phyloP scores from a whole-genome alignment of 1,139 yeast species.

The Geotrichum europaeum region DNA sequence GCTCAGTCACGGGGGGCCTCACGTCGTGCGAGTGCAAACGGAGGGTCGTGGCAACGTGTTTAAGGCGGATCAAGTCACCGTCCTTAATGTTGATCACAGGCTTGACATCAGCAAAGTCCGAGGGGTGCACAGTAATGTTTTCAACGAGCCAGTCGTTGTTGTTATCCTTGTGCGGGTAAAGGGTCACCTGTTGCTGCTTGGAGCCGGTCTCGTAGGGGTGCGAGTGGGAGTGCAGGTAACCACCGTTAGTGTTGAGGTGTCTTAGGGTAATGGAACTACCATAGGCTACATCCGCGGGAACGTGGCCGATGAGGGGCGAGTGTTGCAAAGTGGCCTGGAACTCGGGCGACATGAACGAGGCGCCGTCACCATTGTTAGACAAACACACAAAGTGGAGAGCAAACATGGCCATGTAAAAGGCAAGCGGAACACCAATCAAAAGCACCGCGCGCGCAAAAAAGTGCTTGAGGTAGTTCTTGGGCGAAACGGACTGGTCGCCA shows the following conservation, averaged over 20 bases:
- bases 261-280: conserved; percentile 74
- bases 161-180: conserved; percentile 85
- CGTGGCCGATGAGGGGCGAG: conserved; percentile 59
- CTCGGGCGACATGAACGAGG: conserved; percentile 83
- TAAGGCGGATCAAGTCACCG: conserved; percentile 75
- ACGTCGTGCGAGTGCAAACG: conserved; percentile 95
- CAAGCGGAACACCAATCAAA: conserved; percentile 63
- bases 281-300: conserved; percentile 77
- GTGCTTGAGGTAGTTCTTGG: conserved; percentile 48
- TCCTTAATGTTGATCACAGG: conserved; percentile 56
- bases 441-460: conserved; percentile 50
- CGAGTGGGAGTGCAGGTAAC: conserved; percentile 89
- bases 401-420: conserved; percentile 67
- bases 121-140: conserved; percentile 29
- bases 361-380: conserved; percentile 75
- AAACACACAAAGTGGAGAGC: conserved; percentile 71
- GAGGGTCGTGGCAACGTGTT: conserved; percentile 61
- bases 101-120: conserved; percentile 20
- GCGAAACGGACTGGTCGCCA: conserved; percentile 69
- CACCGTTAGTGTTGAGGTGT: conserved; percentile 84
- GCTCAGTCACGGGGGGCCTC: conserved; percentile 85
- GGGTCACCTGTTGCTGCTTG: conserved; percentile 83
- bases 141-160: conserved; percentile 86
- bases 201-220: conserved; percentile 88
- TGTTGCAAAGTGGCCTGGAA: conserved; percentile 76